These are phyloP conservation scores for Prunus salicina DNA, from an alignment of 306 rosid genomes.

Conservation along the genomic window DNA sequence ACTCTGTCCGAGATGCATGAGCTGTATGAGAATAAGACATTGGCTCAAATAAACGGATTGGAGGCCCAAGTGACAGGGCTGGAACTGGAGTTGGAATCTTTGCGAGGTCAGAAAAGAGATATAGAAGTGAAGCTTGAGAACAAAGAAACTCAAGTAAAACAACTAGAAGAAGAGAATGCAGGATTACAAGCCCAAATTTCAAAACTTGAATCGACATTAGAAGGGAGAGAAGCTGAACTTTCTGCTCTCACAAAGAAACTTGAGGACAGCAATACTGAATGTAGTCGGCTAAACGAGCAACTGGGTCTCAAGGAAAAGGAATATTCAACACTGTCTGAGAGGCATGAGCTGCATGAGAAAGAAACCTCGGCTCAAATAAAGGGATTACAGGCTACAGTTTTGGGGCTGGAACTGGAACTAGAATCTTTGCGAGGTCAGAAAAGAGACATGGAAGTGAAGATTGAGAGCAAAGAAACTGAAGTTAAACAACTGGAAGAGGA, in stretches of 20 bases:
- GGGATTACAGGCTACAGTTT: conserved; percentile 40
- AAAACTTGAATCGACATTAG: conserved; percentile 39
- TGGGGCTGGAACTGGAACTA: conserved; percentile 41
- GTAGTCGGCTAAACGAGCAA: conserved; percentile 44
- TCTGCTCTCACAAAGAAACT: conserved; percentile 42
- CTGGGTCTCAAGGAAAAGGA: conserved; percentile 46
- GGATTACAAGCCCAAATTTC: conserved; percentile 46
- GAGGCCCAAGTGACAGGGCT: conserved; percentile 28
- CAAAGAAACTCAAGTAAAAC: conserved; percentile 44
- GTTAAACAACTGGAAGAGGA: conserved; percentile 45
- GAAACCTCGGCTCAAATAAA: conserved; percentile 43
- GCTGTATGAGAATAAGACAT: conserved; percentile 13
- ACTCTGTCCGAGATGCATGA: conserved; percentile 55
- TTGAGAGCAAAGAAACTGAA: conserved; percentile 44
- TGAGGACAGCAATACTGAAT: conserved; percentile 34
- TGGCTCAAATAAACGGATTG: conserved; percentile 5
- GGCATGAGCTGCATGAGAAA: conserved; percentile 46
- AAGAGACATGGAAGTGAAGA: conserved; percentile 41
- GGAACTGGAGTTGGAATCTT: conserved; percentile 46
- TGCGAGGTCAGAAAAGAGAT: conserved; percentile 46
- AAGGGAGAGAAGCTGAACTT: conserved; percentile 54
- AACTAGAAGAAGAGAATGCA: conserved; percentile 44
- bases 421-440: conserved; percentile 46
- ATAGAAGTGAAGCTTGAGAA: conserved; percentile 45
- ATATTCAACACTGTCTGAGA: conserved; percentile 48